phyloP scores from a whole-genome alignment of 257 asterid species.

The Coffea canephora region DNA sequence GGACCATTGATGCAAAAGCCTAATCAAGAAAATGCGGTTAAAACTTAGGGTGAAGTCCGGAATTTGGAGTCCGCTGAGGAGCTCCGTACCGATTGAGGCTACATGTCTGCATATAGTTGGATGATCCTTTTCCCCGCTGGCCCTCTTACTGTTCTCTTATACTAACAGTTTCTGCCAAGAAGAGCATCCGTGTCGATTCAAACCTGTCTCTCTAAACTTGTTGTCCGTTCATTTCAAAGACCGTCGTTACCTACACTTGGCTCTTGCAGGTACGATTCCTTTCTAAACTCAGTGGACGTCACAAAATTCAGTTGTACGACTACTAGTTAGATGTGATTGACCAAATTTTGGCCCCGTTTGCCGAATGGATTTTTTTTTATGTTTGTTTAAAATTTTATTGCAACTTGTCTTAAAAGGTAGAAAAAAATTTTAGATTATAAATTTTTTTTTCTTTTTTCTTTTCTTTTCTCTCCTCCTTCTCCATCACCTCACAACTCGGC shows the following conservation, averaged over 20 bases:
- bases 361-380: too few species aligned
- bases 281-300: neutral
- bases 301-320: too few species aligned
- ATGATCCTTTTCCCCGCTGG: neutral
- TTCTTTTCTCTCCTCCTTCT: too few species aligned
- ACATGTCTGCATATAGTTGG: neutral
- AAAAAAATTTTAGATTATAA: too few species aligned
- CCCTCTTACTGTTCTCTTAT: neutral
- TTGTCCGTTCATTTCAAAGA: neutral
- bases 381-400: too few species aligned
- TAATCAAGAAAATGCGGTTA: neutral
- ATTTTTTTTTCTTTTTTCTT: too few species aligned
- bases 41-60: constrained; percentile 1
- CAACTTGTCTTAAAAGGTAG: too few species aligned
- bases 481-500: too few species aligned
- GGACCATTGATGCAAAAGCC: too few species aligned
- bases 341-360: too few species aligned
- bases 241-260: neutral
- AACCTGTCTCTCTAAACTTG: neutral
- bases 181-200: neutral
- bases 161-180: neutral
- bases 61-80: neutral
- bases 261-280: neutral
- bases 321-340: too few species aligned
- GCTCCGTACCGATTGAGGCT: neutral